phyloP scores from a whole-genome alignment of 352 stramenopile species.

The Phytophthora citrophthora region DNA sequence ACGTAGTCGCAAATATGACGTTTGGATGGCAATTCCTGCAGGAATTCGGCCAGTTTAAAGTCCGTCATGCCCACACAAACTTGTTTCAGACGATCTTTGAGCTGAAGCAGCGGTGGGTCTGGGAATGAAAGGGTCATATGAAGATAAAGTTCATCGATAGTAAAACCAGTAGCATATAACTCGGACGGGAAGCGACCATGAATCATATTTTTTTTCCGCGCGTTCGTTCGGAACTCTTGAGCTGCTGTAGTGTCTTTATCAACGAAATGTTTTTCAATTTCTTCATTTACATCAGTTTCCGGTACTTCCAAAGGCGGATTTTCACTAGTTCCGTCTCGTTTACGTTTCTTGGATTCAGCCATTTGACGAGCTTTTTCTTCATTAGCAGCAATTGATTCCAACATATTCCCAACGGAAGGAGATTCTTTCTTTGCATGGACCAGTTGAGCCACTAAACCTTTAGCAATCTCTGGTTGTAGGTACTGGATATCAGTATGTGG shows the following conservation, averaged over 20 bases:
- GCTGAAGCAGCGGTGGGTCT: slow-evolving; percentile 49
- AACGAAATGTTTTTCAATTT: slow-evolving; percentile 64
- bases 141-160: slow-evolving; percentile 55
- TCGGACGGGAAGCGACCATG: slow-evolving; percentile 66
- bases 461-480: slow-evolving; percentile 71
- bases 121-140: slow-evolving; percentile 60
- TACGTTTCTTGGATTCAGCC: slow-evolving; percentile 41
- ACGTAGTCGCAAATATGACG: slow-evolving; percentile 89
- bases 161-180: slow-evolving; percentile 72
- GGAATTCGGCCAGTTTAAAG: slow-evolving; percentile 87
- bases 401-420: slow-evolving; percentile 42
- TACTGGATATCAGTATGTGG: slow-evolving; percentile 61
- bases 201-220: slow-evolving; percentile 67
- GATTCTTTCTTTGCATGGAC: slow-evolving; percentile 67
- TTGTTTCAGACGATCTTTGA: slow-evolving; percentile 60
- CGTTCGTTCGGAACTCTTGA: slow-evolving; percentile 34
- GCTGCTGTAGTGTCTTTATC: slow-evolving; percentile 40
- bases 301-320: slow-evolving; percentile 34
- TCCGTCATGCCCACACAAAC: slow-evolving; percentile 84
- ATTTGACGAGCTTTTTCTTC: slow-evolving; percentile 65
- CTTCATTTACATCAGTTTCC: slow-evolving; percentile 40
- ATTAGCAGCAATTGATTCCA: slow-evolving; percentile 62
- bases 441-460: slow-evolving; percentile 60
- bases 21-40: slow-evolving; percentile 92
- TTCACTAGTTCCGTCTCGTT: slow-evolving; percentile 19